phyloP scores from a whole-genome alignment of 495 filamentous ascomycete species.

The Penicillium alfredii region DNA sequence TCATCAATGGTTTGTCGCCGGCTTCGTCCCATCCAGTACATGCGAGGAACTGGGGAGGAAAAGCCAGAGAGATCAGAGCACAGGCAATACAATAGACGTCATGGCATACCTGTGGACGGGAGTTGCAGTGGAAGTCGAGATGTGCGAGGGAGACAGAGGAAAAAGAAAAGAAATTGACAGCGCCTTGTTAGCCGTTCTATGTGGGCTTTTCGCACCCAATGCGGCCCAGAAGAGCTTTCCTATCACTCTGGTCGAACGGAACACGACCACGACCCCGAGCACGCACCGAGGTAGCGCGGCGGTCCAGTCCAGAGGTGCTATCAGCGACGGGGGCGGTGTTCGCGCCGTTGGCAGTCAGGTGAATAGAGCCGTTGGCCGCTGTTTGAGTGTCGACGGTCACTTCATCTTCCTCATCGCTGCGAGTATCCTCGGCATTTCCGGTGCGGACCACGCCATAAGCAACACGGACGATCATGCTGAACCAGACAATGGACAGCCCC shows the following conservation, averaged over 20 bases:
- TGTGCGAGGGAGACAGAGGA: constrained; percentile 1
- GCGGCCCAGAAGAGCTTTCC: constrained; percentile 64
- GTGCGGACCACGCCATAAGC: constrained; percentile 70
- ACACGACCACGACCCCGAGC: constrained; percentile 41
- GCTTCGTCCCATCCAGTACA: neutral
- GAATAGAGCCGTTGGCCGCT: constrained; percentile 36
- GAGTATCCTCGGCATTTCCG: constrained; percentile 73
- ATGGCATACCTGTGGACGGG: neutral
- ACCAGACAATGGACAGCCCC: constrained; percentile 77
- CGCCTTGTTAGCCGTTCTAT: constrained; percentile 10
- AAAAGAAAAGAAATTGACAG: constrained; percentile 2
- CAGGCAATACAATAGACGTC: constrained; percentile 4
- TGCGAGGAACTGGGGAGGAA: neutral
- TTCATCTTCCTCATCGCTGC: constrained; percentile 81
- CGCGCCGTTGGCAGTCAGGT: constrained; percentile 20
- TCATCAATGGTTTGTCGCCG: constrained; percentile 10
- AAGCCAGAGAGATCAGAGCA: neutral
- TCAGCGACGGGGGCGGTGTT: constrained; percentile 26
- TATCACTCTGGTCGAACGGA: constrained; percentile 63
- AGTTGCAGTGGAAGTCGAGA: too few species aligned
- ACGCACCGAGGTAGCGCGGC: constrained; percentile 36
- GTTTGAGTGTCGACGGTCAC: constrained; percentile 44
- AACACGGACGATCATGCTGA: constrained; percentile 77
- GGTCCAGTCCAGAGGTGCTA: constrained; percentile 33
- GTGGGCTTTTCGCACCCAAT: constrained; percentile 68